phyloP scores from a whole-genome alignment of 2,329 filamentous ascomycete species.

The Ceratocystis variospora region DNA sequence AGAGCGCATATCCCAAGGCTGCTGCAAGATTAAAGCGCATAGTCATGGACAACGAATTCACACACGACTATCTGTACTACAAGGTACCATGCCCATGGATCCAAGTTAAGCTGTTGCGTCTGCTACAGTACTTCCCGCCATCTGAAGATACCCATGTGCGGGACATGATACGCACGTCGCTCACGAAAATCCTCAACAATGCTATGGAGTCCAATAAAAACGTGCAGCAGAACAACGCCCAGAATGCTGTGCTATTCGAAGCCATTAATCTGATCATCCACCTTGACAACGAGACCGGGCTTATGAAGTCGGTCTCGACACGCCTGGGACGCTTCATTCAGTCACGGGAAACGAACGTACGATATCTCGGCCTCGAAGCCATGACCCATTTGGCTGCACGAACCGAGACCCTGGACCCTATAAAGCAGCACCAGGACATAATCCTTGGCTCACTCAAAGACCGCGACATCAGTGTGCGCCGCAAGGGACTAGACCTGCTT shows the following conservation, averaged over 20 bases:
- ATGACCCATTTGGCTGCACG: slow-evolving; percentile 96
- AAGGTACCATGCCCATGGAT: slow-evolving; percentile 99
- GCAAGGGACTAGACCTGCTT: slow-evolving; percentile 86
- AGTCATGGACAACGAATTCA: slow-evolving; percentile 77
- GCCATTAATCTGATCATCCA: slow-evolving; percentile 98
- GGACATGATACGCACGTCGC: slow-evolving; percentile 77
- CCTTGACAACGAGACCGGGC: slow-evolving; percentile 79
- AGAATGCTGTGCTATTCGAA: slow-evolving; percentile 95
- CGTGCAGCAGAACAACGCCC: slow-evolving; percentile 97
- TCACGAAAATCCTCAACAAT: slow-evolving; percentile 80
- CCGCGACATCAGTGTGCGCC: slow-evolving; percentile 88
- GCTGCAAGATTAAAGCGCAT: slow-evolving; percentile 80
- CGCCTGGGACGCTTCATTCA: slow-evolving; percentile 90
- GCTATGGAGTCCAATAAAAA: slow-evolving; percentile 94
- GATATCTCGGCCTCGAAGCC: slow-evolving; percentile 87
- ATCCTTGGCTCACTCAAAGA: slow-evolving; percentile 91
- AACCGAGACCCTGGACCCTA: slow-evolving; percentile 85
- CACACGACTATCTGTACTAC: slow-evolving; percentile 91
- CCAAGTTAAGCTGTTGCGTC: slow-evolving; percentile 80
- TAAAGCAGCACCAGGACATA: slow-evolving; percentile 94
- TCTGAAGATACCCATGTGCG: slow-evolving; percentile 93
- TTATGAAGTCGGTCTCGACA: slow-evolving; percentile 92
- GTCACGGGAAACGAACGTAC: slow-evolving; percentile 91
- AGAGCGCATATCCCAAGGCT: slow-evolving; percentile 85
- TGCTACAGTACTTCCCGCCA: slow-evolving; percentile 92